Evolutionary conservation across 1,284 basidiomycete genomes (phyloP).

Genomic region (Termitomyces sp.): DNA sequence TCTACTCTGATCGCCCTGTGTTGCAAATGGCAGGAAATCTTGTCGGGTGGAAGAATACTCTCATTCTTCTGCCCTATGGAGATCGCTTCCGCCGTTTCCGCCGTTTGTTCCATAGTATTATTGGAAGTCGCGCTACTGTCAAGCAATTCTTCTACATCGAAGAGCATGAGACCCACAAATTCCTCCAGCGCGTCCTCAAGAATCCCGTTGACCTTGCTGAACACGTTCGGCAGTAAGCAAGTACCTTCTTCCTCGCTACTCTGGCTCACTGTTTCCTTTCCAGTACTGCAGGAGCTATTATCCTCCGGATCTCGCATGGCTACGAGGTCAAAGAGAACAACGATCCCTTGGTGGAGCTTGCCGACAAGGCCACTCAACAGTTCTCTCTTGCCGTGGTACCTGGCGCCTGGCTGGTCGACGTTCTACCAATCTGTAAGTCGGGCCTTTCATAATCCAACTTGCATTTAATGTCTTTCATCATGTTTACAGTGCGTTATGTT

Average conservation of each 20-base stretch:
- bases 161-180: neutral
- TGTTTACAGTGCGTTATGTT: neutral
- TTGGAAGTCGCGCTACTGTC: neutral
- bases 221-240: neutral
- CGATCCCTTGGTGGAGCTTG: neutral
- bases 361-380: constrained; percentile 25
- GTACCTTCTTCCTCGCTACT: neutral
- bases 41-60: neutral
- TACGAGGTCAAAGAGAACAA: neutral
- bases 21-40: neutral
- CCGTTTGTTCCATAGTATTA: constrained; percentile 43
- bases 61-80: neutral
- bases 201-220: neutral
- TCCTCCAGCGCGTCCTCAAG: neutral
- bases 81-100: constrained; percentile 34
- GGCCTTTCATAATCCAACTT: neutral
- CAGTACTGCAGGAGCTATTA: constrained; percentile 54
- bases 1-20: neutral
- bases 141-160: neutral
- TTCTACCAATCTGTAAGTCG: neutral
- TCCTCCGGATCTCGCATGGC: constrained; percentile 54
- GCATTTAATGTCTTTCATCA: neutral
- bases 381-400: neutral
- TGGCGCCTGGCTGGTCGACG: neutral
- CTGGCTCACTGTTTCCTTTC: neutral